Evolutionary conservation across 257 asterid genomes (phyloP).

Genomic region (Salvia rosmarinus): DNA sequence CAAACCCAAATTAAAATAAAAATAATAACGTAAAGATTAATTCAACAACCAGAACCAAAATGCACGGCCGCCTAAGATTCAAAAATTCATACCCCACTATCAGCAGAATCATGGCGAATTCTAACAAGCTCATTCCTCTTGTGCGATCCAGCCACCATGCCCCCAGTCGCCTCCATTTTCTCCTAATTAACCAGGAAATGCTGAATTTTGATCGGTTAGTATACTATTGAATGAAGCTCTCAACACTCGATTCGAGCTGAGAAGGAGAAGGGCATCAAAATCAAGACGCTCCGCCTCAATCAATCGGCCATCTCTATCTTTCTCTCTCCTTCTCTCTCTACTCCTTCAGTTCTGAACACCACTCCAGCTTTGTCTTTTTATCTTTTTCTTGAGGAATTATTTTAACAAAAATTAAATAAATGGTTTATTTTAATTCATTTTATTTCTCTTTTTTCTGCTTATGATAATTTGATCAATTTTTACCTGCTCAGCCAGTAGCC

Average conservation of each 20-base stretch:
- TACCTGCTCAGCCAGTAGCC: slow-evolving; percentile 32
- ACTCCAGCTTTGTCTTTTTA: slow-evolving; percentile 36
- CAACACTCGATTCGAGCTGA: slow-evolving; percentile 13
- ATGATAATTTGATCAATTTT: slow-evolving; percentile 7
- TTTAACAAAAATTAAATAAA: no score
- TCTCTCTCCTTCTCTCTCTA: slow-evolving; percentile 6
- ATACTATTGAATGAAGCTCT: neutral
- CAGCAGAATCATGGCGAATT: slow-evolving; percentile 74
- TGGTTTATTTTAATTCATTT: slow-evolving; percentile 33
- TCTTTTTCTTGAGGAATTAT: slow-evolving; percentile 33
- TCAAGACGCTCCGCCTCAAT: slow-evolving; percentile 33
- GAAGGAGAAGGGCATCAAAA: slow-evolving; percentile 35
- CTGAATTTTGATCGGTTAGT: neutral
- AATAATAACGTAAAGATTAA: neutral
- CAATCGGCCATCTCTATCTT: slow-evolving; percentile 40
- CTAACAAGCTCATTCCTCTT: slow-evolving; percentile 70
- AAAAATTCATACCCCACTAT: slow-evolving; percentile 61
- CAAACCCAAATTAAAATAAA: slow-evolving; percentile 21
- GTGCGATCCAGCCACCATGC: slow-evolving; percentile 89
- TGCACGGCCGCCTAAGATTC: neutral
- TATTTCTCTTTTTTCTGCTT: slow-evolving; percentile 1
- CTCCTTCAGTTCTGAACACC: neutral
- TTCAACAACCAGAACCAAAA: slow-evolving; percentile 32
- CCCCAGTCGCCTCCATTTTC: slow-evolving; percentile 74
- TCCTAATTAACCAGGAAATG: slow-evolving; percentile 11